Evolutionary conservation across 108 stramenopile species (phyloP), one percentile per base, ranked within the genome.

Genomic region (Seminavis robusta): DNA sequence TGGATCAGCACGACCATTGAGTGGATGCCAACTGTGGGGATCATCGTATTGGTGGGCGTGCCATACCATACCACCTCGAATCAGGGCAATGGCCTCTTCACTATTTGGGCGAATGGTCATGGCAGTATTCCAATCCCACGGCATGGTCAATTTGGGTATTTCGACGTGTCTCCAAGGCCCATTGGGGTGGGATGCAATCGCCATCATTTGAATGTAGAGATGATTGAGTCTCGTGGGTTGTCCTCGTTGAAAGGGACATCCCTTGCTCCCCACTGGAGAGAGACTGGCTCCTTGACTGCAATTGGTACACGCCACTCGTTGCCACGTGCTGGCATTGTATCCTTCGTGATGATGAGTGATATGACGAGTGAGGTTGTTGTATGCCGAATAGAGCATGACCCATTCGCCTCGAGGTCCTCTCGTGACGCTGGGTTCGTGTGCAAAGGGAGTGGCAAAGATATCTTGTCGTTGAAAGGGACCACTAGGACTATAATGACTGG

Each of bases 121-220:
- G 34, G 7, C 50, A 15, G 50, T 51, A 20, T 51, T 51, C 50
- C 50, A 51, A 27, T 51, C 50, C 50, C 50, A 51, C n/a, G 17
- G 17, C 7, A 16, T 29, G 25, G 50, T 27, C 16, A 51, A 25
- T 16, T 51, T 16, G 15, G 50, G 50, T 51, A 51, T 51, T 51
- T 51, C 50, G n/a, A 51, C 23, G 15, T 16, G 34, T 6, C 23
- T 7, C 50, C 50, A 51, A 13, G 50, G 50, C 13, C 50, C 50
- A 51, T 27, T 27, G 6, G 50, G 33, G 15, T 15, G 17, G 19
- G 7, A 25, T n/a, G 50, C 50, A 15, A 27, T 16, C 6, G 50
- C 19, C n/a, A 29, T 25, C 50, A 51, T 51, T 51, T 51, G 50
- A 20, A 7, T 16, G 28, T 27, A 51, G 19, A 15, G 7, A 27